These are phyloP conservation scores for Liquidambar formosana DNA, from an alignment of 164 flowering plant species.

Conservation along the genomic window DNA sequence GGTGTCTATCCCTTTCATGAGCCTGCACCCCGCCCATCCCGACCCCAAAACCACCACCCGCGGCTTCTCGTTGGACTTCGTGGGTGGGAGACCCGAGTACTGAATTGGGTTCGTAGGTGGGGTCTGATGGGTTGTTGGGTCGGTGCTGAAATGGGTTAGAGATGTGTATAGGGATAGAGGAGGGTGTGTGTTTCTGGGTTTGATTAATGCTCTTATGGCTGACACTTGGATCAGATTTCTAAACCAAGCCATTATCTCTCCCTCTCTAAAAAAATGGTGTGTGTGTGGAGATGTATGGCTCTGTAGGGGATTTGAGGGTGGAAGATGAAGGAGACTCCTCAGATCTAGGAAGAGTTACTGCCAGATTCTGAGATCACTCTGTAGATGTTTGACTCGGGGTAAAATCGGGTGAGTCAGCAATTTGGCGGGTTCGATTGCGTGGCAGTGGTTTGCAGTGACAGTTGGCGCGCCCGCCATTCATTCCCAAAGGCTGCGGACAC, in stretches of 20 bases:
- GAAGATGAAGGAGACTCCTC: too few relatives aligned
- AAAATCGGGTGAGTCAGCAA: too few relatives aligned
- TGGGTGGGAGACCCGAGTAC: conserved; percentile 60
- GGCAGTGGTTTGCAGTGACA: too few relatives aligned
- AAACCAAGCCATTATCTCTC: conserved; percentile 49
- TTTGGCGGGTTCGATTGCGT: too few relatives aligned
- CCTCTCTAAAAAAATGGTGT: too few relatives aligned
- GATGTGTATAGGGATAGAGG: conserved; percentile 11
- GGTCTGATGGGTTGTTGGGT: not conserved
- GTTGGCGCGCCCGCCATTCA: too few relatives aligned
- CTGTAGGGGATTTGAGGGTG: too few relatives aligned
- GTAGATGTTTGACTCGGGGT: too few relatives aligned
- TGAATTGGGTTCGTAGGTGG: not conserved
- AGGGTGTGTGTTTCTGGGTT: conserved; percentile 10
- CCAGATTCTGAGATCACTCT: too few relatives aligned
- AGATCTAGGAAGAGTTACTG: too few relatives aligned
- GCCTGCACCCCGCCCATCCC: conserved; percentile 95
- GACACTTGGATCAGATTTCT: conserved; percentile 38
- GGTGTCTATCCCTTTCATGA: conserved; percentile 84
- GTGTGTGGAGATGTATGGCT: too few relatives aligned
- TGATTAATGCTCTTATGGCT: conserved; percentile 13
- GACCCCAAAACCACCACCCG: conserved; percentile 88
- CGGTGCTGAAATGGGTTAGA: conserved; percentile 32
- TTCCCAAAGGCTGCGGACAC: too few relatives aligned
- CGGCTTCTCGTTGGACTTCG: conserved; percentile 75